Base-by-base conservation (phyloP, 2,329 filamentous ascomycete genomes). In the Geosmithia morbida region DNA sequence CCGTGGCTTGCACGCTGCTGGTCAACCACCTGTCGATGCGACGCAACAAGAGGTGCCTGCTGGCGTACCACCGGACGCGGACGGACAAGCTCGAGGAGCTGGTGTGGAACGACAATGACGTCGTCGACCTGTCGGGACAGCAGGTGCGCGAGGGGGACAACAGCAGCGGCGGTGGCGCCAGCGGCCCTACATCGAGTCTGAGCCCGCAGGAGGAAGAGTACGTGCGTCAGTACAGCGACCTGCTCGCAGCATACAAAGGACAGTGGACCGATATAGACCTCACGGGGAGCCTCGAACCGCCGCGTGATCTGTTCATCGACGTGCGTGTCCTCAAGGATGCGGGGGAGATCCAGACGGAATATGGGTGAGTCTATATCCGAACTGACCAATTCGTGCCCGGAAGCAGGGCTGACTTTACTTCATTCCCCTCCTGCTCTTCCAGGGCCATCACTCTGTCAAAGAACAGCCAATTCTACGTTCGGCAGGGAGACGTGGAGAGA, bases 231-330 rank as follows among this genome's bases (percentile, higher is more conserved):
- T 98, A 96, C 60, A 83, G 84, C 53, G 89, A 98, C 58, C 71
- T 98, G 54, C 69, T 98, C 48, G 87, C 90, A n/a, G 87, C 88
- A 2, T 96, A 94, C 66, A 98, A 98, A 63, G 92, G 92, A 1
- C 88, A 95, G 58, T 98, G 90, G 90, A 97, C 90, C 18, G 92
- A 98, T 61, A 85, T 98, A 54, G 92, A 98, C 64, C 70, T 98
- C 48, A 96, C 92, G 2, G 92, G 92, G 30, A 92, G 85, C 58
- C 69, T 98, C 59, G 88, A 95, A 59, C 92, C 92, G 20, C 92
- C 92, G n/a, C 79, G 80, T 56, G 92, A 98, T 65, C 68, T 98
- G 47, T 98, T 97, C 63, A 94, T 98, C 57, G 92, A 98, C 63
- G 92, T 98, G 37, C 75, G 92, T 44, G 92, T 98, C 45, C 67